Percentiles rank a stretch among this genome's conserved stretches.
These are phyloP conservation scores for Letharia columbiana DNA, from an alignment of 495 filamentous ascomycete genomes.

Conservation along the genomic window DNA sequence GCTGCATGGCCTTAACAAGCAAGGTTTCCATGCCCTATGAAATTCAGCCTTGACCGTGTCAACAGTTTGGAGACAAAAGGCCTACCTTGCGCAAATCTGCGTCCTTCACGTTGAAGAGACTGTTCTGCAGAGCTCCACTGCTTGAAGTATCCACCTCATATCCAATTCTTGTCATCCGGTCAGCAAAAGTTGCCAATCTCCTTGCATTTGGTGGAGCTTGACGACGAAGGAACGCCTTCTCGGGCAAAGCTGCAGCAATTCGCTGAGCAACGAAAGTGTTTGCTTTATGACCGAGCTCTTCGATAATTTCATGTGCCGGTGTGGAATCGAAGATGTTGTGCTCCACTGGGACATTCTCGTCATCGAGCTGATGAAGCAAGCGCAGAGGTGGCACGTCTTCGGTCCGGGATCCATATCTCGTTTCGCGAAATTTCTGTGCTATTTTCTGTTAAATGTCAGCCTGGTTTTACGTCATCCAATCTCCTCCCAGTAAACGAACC, in stretches of 20 bases:
- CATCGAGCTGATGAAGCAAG: constrained; percentile 87
- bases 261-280: constrained; percentile 85
- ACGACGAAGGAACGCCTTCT: constrained; percentile 85
- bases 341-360: constrained; percentile 94
- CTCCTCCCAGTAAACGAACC: constrained; percentile 38
- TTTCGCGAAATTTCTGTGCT: constrained; percentile 79
- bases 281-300: constrained; percentile 86
- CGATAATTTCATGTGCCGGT: constrained; percentile 82
- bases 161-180: constrained; percentile 85
- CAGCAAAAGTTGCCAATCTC: constrained; percentile 80
- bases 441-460: constrained; percentile 43
- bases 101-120: constrained; percentile 85
- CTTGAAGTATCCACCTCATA: constrained; percentile 81
- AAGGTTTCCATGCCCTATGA: constrained; percentile 85
- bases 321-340: constrained; percentile 92
- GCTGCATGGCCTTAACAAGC: constrained; percentile 85
- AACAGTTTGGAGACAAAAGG: neutral
- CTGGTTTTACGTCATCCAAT: neutral
- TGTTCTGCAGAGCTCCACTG: constrained; percentile 85
- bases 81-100: constrained; percentile 69
- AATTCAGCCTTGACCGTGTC: neutral
- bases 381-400: constrained; percentile 75
- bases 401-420: constrained; percentile 67
- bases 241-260: constrained; percentile 66
- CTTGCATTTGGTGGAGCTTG: constrained; percentile 78